A percentile compares a stretch with the other conserved stretches of the same genome.
Conservation (phyloP, 2,329 filamentous ascomycete species). For the Trichoderma koningiopsis region DNA sequence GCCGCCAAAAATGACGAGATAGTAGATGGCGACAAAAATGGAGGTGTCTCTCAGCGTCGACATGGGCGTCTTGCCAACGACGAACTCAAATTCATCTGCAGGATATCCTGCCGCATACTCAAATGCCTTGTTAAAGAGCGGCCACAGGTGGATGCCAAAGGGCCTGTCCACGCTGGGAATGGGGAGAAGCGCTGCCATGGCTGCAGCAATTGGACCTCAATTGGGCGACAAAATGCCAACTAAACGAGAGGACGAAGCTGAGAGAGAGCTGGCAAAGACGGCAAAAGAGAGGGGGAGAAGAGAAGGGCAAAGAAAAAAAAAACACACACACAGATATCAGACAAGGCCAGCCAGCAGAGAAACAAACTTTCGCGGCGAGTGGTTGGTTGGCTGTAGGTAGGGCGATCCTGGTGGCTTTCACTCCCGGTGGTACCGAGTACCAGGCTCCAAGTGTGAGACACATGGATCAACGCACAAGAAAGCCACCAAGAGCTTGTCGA, state of each 20-base stretch:
- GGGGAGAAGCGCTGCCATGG: constrained; percentile 3
- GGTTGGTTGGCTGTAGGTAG: constrained; percentile 8
- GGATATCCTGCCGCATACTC: constrained; percentile 71
- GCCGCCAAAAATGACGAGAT: constrained; percentile 80
- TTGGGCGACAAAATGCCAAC: background rate
- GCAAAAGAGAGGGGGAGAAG: background rate
- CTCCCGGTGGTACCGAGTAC: constrained; percentile 16
- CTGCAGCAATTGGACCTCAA: background rate
- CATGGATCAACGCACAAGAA: background rate
- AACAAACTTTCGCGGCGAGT: constrained; percentile 7
- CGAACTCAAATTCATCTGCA: constrained; percentile 76
- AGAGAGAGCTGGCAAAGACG: background rate
- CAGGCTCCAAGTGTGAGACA: background rate
- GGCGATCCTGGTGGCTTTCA: background rate
- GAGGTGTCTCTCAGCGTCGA: constrained; percentile 75
- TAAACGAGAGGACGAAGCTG: background rate
- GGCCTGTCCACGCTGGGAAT: constrained; percentile 25
- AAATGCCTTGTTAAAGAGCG: constrained; percentile 74
- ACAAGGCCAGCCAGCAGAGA: background rate
- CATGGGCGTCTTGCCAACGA: constrained; percentile 72
- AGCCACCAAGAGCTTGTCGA: background rate
- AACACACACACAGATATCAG: background rate
- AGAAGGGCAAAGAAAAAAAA: background rate
- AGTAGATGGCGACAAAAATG: constrained; percentile 74
- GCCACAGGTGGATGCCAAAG: constrained; percentile 24